Conservation (phyloP, 108 stramenopile species). For the Chaetoceros muelleri region DNA sequence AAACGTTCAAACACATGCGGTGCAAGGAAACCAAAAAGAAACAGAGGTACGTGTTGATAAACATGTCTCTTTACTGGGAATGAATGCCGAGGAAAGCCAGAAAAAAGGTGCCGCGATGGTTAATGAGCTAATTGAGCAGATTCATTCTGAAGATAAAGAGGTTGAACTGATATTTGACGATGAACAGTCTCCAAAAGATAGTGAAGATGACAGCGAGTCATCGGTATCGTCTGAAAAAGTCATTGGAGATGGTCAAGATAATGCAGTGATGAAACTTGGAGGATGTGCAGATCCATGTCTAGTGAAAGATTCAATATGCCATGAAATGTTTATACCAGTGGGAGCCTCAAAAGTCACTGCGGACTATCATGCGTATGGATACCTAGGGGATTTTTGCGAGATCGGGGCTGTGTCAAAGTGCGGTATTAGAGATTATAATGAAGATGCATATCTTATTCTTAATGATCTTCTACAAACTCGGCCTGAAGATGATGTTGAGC, state of each 20-base stretch:
- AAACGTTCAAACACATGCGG: constrained; percentile 44
- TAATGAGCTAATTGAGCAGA: neutral
- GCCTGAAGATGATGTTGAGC: neutral
- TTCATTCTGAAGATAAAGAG: constrained; percentile 4
- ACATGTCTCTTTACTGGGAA: no score
- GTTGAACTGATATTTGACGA: constrained; percentile 6
- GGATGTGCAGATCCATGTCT: constrained; percentile 73
- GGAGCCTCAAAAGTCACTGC: constrained; percentile 35
- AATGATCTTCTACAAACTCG: constrained; percentile 25
- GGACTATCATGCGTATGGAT: constrained; percentile 21
- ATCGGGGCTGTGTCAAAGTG: constrained; percentile 72
- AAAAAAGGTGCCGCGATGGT: neutral
- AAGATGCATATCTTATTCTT: constrained; percentile 59
- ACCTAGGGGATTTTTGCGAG: constrained; percentile 45
- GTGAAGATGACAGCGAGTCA: neutral
- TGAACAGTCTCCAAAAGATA: constrained; percentile 9
- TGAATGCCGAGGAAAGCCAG: neutral
- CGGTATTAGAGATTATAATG: constrained; percentile 56
- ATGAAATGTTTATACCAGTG: constrained; percentile 36
- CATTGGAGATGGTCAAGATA: neutral
- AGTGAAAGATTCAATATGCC: constrained; percentile 45
- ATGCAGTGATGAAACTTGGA: constrained; percentile 22
- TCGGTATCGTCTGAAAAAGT: neutral
- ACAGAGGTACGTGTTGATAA: no score
- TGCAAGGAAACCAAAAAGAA: constrained; percentile 13